Conservation (phyloP, 306 rosid genomes). For the Vicia sativa region DNA sequence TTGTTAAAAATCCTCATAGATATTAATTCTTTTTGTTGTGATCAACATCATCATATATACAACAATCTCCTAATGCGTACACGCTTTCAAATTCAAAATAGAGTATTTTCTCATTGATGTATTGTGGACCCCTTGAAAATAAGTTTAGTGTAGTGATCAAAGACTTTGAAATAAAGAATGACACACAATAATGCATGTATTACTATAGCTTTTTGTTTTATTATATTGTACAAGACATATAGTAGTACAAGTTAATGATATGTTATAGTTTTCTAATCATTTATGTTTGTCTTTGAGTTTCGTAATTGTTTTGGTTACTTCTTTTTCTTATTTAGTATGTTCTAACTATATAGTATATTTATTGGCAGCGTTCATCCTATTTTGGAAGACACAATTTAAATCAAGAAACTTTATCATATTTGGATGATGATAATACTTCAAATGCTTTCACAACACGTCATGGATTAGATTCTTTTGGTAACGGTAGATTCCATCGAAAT, state of each 20-base stretch:
- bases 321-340: constrained; percentile 5
- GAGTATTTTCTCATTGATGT: constrained; percentile 4
- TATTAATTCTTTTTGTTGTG: neutral
- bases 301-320: constrained; percentile 26
- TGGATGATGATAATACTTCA: constrained; percentile 57
- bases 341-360: constrained; percentile 29
- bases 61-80: constrained; percentile 31
- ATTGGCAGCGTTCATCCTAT: constrained; percentile 68
- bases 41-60: neutral
- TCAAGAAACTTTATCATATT: constrained; percentile 57
- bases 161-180: constrained; percentile 20
- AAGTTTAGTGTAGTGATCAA: constrained; percentile 7
- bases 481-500: constrained; percentile 59
- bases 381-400: constrained; percentile 59
- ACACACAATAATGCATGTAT: neutral
- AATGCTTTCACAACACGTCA: constrained; percentile 52
- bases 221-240: neutral
- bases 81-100: constrained; percentile 38
- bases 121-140: constrained; percentile 35
- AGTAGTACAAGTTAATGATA: neutral
- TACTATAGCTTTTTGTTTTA: constrained; percentile 18
- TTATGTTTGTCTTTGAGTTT: constrained; percentile 21
- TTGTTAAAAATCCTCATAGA: neutral
- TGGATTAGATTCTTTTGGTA: constrained; percentile 56
- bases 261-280: constrained; percentile 1